Conservation (phyloP, 2,329 filamentous ascomycete species). For the Zasmidium cellare region DNA sequence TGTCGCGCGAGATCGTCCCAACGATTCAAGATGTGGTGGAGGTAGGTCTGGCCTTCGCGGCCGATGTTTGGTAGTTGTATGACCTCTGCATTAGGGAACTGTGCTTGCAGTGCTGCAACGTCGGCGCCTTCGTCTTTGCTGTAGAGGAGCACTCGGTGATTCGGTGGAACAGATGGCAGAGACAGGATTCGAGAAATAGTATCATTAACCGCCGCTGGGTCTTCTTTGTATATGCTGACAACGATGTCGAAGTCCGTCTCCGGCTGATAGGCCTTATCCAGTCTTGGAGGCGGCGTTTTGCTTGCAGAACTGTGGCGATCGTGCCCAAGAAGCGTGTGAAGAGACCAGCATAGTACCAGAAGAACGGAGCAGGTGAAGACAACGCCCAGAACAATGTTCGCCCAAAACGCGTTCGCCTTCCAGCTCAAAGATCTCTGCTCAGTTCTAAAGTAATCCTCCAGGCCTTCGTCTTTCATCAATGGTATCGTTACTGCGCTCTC, state of each 20-base stretch:
- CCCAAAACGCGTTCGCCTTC: neutral
- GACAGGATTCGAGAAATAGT: slow-evolving; percentile 10
- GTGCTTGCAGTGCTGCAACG: neutral
- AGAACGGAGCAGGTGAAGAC: neutral
- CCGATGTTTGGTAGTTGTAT: slow-evolving; percentile 41
- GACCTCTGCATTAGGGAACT: neutral
- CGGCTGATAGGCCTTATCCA: neutral
- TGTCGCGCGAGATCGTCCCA: slow-evolving; percentile 48
- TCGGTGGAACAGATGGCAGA: neutral
- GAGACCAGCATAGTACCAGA: neutral
- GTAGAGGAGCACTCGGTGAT: slow-evolving; percentile 1
- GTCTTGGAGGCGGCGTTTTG: neutral
- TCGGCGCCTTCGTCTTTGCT: slow-evolving; percentile 4
- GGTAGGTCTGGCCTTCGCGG: slow-evolving; percentile 48
- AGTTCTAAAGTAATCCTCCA: neutral
- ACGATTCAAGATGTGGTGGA: slow-evolving; percentile 45
- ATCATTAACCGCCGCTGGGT: neutral
- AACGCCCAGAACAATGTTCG: neutral
- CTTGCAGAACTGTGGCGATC: neutral
- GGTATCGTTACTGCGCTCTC: neutral
- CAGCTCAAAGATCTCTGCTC: neutral
- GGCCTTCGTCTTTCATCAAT: neutral
- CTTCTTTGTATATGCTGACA: slow-evolving; percentile 13
- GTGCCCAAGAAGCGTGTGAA: neutral
- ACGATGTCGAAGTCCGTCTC: slow-evolving; percentile 11